phyloP scores from a whole-genome alignment of 352 stramenopile species.

The Globisporangium nodosum region DNA sequence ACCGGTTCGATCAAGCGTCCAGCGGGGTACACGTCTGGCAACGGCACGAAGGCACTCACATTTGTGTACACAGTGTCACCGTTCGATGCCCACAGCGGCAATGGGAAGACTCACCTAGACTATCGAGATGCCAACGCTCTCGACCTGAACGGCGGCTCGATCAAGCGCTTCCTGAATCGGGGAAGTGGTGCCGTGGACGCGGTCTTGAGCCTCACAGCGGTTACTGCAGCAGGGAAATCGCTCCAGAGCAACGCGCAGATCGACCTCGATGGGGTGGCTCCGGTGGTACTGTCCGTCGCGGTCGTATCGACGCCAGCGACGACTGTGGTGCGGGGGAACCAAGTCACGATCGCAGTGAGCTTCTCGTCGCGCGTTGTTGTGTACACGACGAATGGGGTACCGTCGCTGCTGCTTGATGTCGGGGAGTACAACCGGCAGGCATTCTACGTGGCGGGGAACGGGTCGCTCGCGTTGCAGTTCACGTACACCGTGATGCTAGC shows the following conservation, averaged over 20 bases:
- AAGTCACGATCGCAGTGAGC: conserved; percentile 54
- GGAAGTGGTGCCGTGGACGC: conserved; percentile 18
- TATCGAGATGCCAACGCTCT: conserved; percentile 58
- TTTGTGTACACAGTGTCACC: conserved; percentile 73
- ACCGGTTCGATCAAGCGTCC: conserved; percentile 63
- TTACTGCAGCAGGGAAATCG: conserved; percentile 30
- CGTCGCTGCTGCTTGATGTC: conserved; percentile 49
- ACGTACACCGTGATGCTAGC: conserved; percentile 59
- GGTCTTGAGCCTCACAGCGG: conserved; percentile 28
- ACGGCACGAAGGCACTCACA: conserved; percentile 47
- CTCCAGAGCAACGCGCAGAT: conserved; percentile 50
- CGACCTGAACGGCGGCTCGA: conserved; percentile 61
- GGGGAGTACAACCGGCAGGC: conserved; percentile 63
- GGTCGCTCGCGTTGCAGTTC: conserved; percentile 49
- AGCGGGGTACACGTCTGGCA: conserved; percentile 56
- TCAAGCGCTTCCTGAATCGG: conserved; percentile 33
- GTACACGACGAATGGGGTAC: conserved; percentile 40
- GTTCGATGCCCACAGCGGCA: conserved; percentile 45
- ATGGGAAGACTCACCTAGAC: conserved; percentile 46
- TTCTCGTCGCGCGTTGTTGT: conserved; percentile 59
- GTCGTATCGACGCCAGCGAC: conserved; percentile 27
- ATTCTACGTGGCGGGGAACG: conserved; percentile 47
- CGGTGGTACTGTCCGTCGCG: conserved; percentile 36
- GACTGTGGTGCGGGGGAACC: conserved; percentile 35
- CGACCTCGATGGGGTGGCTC: conserved; percentile 40